Base-by-base conservation (phyloP, 2,329 filamentous ascomycete genomes). In the Davidsoniella eucalypti region DNA sequence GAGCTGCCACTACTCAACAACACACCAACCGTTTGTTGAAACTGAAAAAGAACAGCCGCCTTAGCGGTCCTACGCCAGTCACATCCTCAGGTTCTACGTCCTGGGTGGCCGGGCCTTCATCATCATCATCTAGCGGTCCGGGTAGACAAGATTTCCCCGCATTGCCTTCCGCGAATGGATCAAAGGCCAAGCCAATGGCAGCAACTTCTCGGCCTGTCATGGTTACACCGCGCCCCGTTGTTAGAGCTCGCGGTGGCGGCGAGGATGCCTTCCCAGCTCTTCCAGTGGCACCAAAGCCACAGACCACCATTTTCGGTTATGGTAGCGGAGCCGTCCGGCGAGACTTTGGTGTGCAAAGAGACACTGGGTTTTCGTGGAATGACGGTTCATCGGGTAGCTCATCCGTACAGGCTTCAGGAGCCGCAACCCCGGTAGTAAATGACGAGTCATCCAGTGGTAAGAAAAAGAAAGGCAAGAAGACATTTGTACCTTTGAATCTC, bases 231-330 rank as follows among this genome's bases (percentile, higher is more conserved):
- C 42, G 47, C 16, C 46, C 52, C 2, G 50, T 51, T 10, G 36
- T 47, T n/a, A 46, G 43, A 21, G 25, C 26, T 17, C 26, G 3
- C 5, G 16, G 26, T n/a, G 50, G 38, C 5, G 45, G 62, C 44
- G 65, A 66, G 42, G 82, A 88, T 55, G 78, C 80, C 0, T 95
- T 95, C 64, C 90, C 88, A 0, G 81, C 87, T 1, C 71, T 95
- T 1, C 88, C 88, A 0, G 72, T 79, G 0, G 87, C 87, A 1
- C 74, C 84, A 0, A 95, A 80, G 58, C 74, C 75, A 2, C 68
- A 69, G 40, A 78, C 74, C 1, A 77, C 74, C 0, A 76, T 80
- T 42, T 78, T 79, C 50, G 75, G 75, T 2, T 79, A 80, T 56
- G 76, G 76, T 2, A 63, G 66, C 4, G 66, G 76, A 3, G 62